phyloP scores from a whole-genome alignment of 2,329 filamentous ascomycete species.

The Corniculantispora saksenae region DNA sequence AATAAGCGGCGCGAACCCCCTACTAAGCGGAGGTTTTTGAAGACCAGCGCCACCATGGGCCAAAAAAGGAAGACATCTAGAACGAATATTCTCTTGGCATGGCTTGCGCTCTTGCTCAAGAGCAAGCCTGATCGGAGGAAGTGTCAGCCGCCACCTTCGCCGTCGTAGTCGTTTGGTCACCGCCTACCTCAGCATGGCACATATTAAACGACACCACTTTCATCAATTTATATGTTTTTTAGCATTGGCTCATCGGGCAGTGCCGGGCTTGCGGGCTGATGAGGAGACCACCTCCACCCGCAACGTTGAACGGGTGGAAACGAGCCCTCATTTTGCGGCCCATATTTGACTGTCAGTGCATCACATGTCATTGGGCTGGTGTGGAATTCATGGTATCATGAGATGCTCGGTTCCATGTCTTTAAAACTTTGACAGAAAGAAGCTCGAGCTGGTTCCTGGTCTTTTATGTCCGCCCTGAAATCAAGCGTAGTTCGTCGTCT shows the following conservation, averaged over 20 bases:
- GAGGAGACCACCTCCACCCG: background rate
- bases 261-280: background rate
- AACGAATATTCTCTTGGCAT: background rate
- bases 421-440: background rate
- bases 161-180: too few relatives aligned
- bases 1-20: too few relatives aligned
- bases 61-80: background rate
- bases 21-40: background rate
- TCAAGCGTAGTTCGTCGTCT: background rate
- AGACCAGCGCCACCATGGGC: too few relatives aligned
- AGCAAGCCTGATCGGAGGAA: background rate
- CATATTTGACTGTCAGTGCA: background rate
- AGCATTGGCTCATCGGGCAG: background rate
- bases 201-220: background rate
- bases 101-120: background rate
- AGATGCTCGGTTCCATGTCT: background rate
- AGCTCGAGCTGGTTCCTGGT: background rate
- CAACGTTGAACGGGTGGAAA: background rate
- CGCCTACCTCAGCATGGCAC: too few relatives aligned
- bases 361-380: background rate
- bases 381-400: background rate
- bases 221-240: background rate
- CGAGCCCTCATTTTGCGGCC: background rate
- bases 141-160: too few relatives aligned
- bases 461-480: background rate